These are phyloP conservation scores for Rhinocladiella similis DNA, from an alignment of 2,329 filamentous ascomycete species.

Conservation along the genomic window DNA sequence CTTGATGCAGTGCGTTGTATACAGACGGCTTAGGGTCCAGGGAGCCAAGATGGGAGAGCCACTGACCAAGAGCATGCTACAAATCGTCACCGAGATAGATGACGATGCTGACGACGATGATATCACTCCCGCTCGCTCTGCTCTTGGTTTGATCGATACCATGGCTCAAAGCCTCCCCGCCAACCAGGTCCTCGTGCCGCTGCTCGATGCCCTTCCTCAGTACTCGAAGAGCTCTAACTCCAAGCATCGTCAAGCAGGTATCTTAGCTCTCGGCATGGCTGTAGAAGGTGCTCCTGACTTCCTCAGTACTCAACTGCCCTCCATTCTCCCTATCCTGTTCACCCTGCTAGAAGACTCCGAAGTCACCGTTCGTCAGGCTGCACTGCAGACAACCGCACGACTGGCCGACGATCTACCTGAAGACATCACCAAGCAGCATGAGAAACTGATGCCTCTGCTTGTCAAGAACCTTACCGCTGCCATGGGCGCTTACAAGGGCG, in stretches of 20 bases:
- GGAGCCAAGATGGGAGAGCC: slow-evolving; percentile 82
- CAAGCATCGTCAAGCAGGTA: slow-evolving; percentile 82
- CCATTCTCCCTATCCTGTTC: slow-evolving; percentile 82
- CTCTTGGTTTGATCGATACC: slow-evolving; percentile 84
- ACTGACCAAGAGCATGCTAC: slow-evolving; percentile 82
- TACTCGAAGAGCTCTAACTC: slow-evolving; percentile 76
- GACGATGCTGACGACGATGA: slow-evolving; percentile 72
- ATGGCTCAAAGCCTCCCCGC: slow-evolving; percentile 86
- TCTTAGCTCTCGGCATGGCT: slow-evolving; percentile 87
- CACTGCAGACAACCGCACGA: slow-evolving; percentile 82
- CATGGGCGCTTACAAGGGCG: slow-evolving; percentile 64
- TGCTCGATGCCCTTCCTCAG: slow-evolving; percentile 80
- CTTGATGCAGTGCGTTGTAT: slow-evolving; percentile 87
- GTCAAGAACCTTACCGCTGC: slow-evolving; percentile 87
- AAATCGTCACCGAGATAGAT: slow-evolving; percentile 85
- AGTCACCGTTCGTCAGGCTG: slow-evolving; percentile 78
- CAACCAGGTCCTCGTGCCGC: slow-evolving; percentile 88
- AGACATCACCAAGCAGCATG: slow-evolving; percentile 82
- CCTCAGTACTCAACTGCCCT: slow-evolving; percentile 85
- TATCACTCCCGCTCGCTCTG: slow-evolving; percentile 79
- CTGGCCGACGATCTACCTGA: slow-evolving; percentile 92
- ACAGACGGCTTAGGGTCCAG: slow-evolving; percentile 94
- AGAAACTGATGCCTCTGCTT: slow-evolving; percentile 77
- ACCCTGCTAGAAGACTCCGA: slow-evolving; percentile 82
- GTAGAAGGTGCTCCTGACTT: slow-evolving; percentile 98